A percentile compares a stretch with the other conserved stretches of the same genome.
Conservation (phyloP, 2,329 filamentous ascomycete genomes). For the Colletotrichum endophyticum region DNA sequence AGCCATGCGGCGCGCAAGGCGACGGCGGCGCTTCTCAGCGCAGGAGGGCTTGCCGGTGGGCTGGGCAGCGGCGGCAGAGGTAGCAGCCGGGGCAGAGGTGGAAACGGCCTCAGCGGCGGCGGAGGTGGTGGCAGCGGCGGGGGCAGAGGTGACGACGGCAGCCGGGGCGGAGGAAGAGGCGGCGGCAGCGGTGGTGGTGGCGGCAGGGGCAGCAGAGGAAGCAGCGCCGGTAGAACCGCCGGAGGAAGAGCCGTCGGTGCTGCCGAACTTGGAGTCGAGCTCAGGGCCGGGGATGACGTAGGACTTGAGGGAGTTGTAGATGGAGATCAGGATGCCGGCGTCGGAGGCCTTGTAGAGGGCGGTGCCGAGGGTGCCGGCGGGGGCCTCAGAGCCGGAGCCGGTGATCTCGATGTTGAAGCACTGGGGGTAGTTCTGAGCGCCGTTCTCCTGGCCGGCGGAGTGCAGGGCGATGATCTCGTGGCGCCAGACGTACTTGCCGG, state of each 20-base stretch:
- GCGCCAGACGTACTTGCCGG: conserved; percentile 60
- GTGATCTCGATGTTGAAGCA: conserved; percentile 54
- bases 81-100: neutral
- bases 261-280: neutral
- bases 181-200: conserved; percentile 23
- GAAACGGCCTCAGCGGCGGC: neutral
- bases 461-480: conserved; percentile 63
- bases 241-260: conserved; percentile 12
- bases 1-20: conserved; percentile 17
- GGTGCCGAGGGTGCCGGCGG: conserved; percentile 36
- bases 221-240: conserved; percentile 29
- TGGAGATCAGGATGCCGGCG: conserved; percentile 39
- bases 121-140: conserved; percentile 18
- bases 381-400: conserved; percentile 36
- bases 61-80: neutral
- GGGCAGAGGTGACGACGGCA: conserved; percentile 7
- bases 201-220: conserved; percentile 4
- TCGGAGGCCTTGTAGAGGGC: conserved; percentile 39
- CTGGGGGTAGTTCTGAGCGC: conserved; percentile 58
- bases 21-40: conserved; percentile 20
- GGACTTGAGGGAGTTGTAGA: conserved; percentile 31
- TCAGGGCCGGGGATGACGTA: conserved; percentile 37
- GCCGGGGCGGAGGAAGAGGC: conserved; percentile 21
- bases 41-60: conserved; percentile 23
- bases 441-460: conserved; percentile 41